Conservation (phyloP, 2,329 filamentous ascomycete genomes). For the Cylindrodendrum hubeiense region DNA sequence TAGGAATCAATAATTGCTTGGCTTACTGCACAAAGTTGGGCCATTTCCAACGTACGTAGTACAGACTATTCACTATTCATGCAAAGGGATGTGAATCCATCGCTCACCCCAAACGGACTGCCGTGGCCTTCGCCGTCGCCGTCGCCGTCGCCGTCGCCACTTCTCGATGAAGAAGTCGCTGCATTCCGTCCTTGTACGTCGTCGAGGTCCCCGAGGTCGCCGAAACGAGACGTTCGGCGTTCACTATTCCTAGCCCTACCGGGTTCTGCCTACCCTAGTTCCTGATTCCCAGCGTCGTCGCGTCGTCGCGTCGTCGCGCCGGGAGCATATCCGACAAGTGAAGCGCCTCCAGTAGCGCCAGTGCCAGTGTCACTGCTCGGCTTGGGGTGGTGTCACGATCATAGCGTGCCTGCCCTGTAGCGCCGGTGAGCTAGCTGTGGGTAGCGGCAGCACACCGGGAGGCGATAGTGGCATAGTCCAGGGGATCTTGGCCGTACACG, state of each 20-base stretch:
- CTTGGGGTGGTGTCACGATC: not conserved
- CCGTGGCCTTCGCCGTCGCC: not conserved
- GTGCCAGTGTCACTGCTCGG: not conserved
- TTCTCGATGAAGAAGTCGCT: not conserved
- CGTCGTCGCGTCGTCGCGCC: not conserved
- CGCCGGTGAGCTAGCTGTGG: not conserved
- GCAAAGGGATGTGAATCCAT: not conserved
- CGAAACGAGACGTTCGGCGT: no score
- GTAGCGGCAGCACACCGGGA: not conserved
- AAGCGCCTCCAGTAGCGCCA: not conserved
- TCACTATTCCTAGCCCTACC: no score
- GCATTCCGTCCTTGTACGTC: not conserved
- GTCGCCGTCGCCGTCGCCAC: not conserved
- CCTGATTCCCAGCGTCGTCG: not conserved
- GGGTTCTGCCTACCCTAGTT: no score
- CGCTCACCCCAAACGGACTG: not conserved
- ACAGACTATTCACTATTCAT: not conserved
- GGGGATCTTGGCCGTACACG: conserved; percentile 14
- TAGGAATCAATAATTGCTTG: not conserved
- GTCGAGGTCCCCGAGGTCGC: not conserved
- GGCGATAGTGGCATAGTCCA: not conserved
- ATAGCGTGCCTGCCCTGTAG: not conserved
- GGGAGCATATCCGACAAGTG: not conserved
- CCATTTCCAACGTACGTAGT: not conserved
- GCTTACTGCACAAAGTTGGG: not conserved